Conservation (phyloP, 2,329 filamentous ascomycete species). For the Alternaria angustiovoidea region DNA sequence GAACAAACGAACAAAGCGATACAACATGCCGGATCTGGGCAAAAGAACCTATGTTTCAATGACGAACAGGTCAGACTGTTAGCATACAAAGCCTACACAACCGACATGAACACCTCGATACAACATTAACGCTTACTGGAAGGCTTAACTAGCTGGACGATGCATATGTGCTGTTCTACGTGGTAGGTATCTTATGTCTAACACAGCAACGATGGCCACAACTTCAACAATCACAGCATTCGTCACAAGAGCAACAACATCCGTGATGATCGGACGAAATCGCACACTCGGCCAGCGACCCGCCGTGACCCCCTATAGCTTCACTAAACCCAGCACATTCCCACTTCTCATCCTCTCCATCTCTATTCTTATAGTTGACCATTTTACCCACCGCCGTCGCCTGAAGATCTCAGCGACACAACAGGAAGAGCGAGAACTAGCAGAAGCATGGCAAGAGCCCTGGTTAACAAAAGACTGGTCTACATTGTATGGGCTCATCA, state of each 20-base stretch:
- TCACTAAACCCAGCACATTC: not conserved
- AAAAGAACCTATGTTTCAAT: not conserved
- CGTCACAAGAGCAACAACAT: not conserved
- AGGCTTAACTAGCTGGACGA: not conserved
- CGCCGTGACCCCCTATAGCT: not conserved
- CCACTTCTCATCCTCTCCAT: not conserved
- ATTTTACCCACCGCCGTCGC: not conserved
- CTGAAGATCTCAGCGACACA: too few species aligned
- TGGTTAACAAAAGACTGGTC: slow-evolving; percentile 5
- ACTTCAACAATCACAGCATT: not conserved
- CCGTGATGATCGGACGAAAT: not conserved
- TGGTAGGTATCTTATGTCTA: not conserved
- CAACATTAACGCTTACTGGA: not conserved
- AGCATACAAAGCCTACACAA: not conserved
- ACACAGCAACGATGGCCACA: not conserved
- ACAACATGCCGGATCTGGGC: not conserved
- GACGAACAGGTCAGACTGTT: not conserved
- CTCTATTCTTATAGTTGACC: not conserved
- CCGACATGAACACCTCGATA: not conserved
- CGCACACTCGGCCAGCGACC: not conserved
- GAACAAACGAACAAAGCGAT: not conserved
- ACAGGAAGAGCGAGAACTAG: not conserved
- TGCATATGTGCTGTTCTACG: rapidly evolving
- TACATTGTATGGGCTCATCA: not conserved
- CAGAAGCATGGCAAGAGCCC: not conserved